Evolutionary conservation across 495 filamentous ascomycete genomes (phyloP).

Genomic region (Hypoxylon intermedium): DNA sequence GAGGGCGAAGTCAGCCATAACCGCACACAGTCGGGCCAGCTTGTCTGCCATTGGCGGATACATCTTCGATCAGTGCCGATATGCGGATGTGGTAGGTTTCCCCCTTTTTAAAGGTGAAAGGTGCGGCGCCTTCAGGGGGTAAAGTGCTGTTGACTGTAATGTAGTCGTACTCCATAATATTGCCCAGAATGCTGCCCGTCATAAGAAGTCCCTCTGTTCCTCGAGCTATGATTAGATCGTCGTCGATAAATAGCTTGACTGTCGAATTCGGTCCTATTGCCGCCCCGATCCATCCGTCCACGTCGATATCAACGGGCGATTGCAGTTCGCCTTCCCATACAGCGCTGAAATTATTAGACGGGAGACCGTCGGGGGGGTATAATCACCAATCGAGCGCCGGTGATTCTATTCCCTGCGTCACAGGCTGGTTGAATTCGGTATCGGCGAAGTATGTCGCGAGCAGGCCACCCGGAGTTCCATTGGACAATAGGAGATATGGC

Average conservation of each 20-base stretch:
- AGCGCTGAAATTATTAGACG: constrained; percentile 55
- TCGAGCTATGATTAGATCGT: constrained; percentile 23
- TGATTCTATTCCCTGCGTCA: constrained; percentile 40
- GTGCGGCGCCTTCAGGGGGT: constrained; percentile 44
- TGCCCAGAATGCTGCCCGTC: constrained; percentile 41
- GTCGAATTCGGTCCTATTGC: constrained; percentile 50
- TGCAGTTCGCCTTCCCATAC: constrained; percentile 50
- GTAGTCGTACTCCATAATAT: constrained; percentile 43
- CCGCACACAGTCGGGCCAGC: no score
- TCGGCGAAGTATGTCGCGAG: constrained; percentile 51
- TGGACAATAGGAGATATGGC: constrained; percentile 48
- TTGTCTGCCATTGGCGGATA: no score
- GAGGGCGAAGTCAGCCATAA: no score
- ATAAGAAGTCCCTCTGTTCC: constrained; percentile 29
- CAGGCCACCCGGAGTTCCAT: constrained; percentile 45
- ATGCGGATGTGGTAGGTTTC: constrained; percentile 48
- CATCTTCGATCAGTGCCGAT: no score
- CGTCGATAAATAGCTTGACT: constrained; percentile 47
- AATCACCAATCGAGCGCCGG: constrained; percentile 53
- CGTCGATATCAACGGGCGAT: constrained; percentile 46
- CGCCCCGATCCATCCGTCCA: constrained; percentile 47
- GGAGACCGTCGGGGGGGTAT: constrained; percentile 49
- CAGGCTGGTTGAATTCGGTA: constrained; percentile 45
- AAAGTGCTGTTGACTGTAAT: constrained; percentile 37
- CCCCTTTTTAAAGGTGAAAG: constrained; percentile 48